Evolutionary conservation across 2,329 filamentous ascomycete genomes (phyloP).

Genomic region (Rutstroemia sp.): DNA sequence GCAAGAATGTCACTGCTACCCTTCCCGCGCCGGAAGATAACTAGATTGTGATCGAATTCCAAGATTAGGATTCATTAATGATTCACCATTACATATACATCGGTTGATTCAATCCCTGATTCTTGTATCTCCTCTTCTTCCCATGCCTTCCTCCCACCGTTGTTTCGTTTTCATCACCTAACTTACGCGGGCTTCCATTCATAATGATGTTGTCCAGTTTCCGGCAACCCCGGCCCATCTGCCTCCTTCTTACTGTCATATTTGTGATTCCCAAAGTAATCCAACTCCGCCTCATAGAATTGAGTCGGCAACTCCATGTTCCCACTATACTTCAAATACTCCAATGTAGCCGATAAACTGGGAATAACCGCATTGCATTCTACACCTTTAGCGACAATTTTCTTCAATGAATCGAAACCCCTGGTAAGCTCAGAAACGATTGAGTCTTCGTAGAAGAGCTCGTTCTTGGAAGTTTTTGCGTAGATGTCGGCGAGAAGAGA

Average conservation of each 20-base stretch:
- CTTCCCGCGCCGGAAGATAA: too few relatives aligned
- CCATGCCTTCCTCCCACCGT: background rate
- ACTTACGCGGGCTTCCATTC: background rate
- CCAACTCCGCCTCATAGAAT: constrained; percentile 65
- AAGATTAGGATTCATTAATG: too few relatives aligned
- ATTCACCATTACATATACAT: too few relatives aligned
- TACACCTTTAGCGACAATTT: constrained; percentile 36
- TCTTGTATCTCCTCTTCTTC: background rate
- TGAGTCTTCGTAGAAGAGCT: background rate
- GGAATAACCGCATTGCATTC: constrained; percentile 54
- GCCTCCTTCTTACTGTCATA: constrained; percentile 48
- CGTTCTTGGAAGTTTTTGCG: constrained; percentile 28
- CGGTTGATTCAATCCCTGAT: background rate
- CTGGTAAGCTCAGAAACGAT: background rate
- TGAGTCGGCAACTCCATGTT: constrained; percentile 55
- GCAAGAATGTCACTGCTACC: too few relatives aligned
- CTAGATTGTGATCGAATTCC: too few relatives aligned
- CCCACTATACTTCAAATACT: constrained; percentile 59
- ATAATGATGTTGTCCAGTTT: constrained; percentile 24
- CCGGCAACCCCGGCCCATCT: constrained; percentile 41
- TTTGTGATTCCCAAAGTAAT: constrained; percentile 63
- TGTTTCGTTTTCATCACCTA: background rate
- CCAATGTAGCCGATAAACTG: constrained; percentile 52
- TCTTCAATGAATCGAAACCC: background rate
- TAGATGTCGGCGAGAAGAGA: constrained; percentile 47